Base-by-base conservation (phyloP, 2,329 filamentous ascomycete genomes). In the Penicillium thymicola region DNA sequence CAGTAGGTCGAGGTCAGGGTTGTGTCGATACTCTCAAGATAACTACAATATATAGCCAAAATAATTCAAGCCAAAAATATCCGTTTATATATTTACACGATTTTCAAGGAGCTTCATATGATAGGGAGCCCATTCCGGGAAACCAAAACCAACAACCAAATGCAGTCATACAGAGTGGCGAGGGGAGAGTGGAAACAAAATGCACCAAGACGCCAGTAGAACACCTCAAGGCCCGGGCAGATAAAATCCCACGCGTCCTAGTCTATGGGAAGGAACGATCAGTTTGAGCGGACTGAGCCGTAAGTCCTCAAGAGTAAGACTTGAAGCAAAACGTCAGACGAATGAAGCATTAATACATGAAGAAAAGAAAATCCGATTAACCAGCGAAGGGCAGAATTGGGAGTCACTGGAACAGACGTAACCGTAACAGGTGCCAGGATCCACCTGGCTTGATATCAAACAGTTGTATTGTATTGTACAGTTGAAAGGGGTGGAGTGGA, bases 391-490 rank as follows among this genome's bases (percentile, higher is more conserved):
- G 25, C 30, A 1, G 18, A 62, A 58, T 57, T 44, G 53, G 59
- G 42, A 56, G 58, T 62, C 63, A 66, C 65, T 66, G 66, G 60
- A 63, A 68, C 52, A 67, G 59, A 62, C 64, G 66, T 64, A 65
- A 64, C 59, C 56, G 55, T 61, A 51, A 65, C 53, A 67, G 65
- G 66, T 60, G 67, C 72, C 70, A 66, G 61, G 62, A 42, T 70
- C 70, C 66, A 64, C 68, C 66, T 69, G 65, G 65, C 67, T 67
- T 70, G 66, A 68, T 73, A 71, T 72, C 64, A 63, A 66, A 69
- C 60, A 70, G 65, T 68, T 62, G 69, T 75, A 73, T 68, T 62
- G 69, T 75, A 73, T 74, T 68, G 68, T 75, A 75, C 72, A 75
- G 63, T 71, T 64, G 57, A 54, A 67, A 68, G 64, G 62, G 63